Base-by-base conservation (phyloP, 192 early-diverging fungal species). In the Umbelopsis ramanniana region DNA sequence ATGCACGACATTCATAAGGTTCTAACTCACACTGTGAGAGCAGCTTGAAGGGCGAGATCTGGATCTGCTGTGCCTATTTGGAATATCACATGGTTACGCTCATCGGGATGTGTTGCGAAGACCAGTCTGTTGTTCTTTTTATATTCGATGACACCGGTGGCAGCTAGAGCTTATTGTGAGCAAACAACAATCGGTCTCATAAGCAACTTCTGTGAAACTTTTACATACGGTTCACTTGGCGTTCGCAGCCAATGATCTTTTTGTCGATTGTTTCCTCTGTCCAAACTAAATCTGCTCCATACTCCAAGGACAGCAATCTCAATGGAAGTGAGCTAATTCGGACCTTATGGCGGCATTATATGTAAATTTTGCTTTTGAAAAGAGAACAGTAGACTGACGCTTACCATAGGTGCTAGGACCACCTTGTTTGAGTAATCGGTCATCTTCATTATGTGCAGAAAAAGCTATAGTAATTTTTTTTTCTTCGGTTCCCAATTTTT, bases 341-440 rank as follows among this genome's bases (percentile, higher is more conserved):
- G 17, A 88, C 87, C 87, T 88, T 19, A 26, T 22, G 3, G 23
- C 33, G 23, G 22, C 21, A 14, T 43, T n/a, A 40, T 33, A 15
- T 47, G 12, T 0, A 69, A 19, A 68, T 15, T 15, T 21, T 19
- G 40, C 15, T 45, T 21, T 33, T 29, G 14, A 14, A 24, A 45
- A 8, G 33, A 35, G 53, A 35, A 10, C 33, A 15, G 1, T 37
- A 4, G 2, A 26, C 2, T 47, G 50, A 38, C 19, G 8, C 46
- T 69, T 52, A 97, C 97, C 97, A 99, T 99, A 19, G 97, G 97
- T 9, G 97, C 97, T 48, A 99, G 86, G 40, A 97, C 93, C 43
- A 90, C 72, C 83, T 86, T 86, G 69, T 88, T 83, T 29, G 70
- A 68, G 54, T 88, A 88, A 55, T 83, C 73, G 17, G 77, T 21